Base-by-base conservation (phyloP, 768 basidiomycete genomes). In the Phaeotremella skinneri region DNA sequence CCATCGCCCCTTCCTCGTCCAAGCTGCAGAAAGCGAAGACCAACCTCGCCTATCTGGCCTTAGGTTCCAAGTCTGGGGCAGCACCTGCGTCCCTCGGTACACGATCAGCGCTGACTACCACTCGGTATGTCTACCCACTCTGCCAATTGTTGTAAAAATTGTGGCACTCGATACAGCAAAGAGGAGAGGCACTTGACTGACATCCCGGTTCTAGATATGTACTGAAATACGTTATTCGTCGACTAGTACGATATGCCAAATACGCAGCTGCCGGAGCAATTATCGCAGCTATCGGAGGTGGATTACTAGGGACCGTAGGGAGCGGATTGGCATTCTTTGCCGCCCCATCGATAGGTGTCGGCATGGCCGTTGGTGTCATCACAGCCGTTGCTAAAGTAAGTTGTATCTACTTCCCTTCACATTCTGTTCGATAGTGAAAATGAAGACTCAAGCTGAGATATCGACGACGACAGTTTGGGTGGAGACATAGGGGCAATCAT, bases 311-410 rank as follows among this genome's bases (percentile, higher is more conserved):
- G 5, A 70, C 69, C 17, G 21, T 73, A 47, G 72, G 72, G 1
- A 66, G 63, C 34, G 69, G 69, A 27, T 14, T 73, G 34, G 67
- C 72, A 3, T 73, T 70, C 57, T 73, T 73, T 49, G 72, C 72
- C 30, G 72, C 72, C 2, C 72, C 72, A 3, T 47, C 58, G 17
- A 64, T 73, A 37, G 50, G 55, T 14, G 62, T 59, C 6, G 72
- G 72, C 0, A 69, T 66, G 64, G 72, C 63, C 14, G 56, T 73
- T 16, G 72, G 72, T 7, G 61, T 69, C 16, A 29, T 70, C 20
- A 70, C 67, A 14, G 72, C 62, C 39, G 49, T 69, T 13, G 59
- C 50, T 20, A 70, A 70, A 58, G 72, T 70, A 37, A 49, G 71
- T 58, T 1, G 16, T 23, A 23, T 49, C 52, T 16, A 50, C 30